These are phyloP conservation scores for Keithomyces neogunnii DNA, from an alignment of 2,329 filamentous ascomycete species.

Conservation along the genomic window DNA sequence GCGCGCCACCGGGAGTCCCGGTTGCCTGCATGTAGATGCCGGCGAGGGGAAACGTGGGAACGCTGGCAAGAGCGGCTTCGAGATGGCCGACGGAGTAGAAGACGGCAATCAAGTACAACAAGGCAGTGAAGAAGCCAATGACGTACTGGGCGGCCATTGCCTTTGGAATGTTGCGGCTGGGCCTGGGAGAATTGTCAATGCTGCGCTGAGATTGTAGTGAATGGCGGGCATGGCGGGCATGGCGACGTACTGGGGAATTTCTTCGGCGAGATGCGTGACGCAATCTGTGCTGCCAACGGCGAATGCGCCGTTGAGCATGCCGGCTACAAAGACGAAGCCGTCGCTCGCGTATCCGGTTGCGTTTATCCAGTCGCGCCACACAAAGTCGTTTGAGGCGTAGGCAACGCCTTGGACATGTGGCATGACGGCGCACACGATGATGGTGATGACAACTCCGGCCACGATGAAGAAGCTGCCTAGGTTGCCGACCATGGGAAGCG, in stretches of 20 bases:
- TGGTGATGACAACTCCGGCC: conserved; percentile 35
- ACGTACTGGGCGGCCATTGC: conserved; percentile 34
- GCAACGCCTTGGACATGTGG: not conserved
- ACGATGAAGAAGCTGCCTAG: conserved; percentile 36
- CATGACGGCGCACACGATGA: conserved; percentile 36
- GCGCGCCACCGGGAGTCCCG: conserved; percentile 28
- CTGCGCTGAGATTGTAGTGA: not conserved
- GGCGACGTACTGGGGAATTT: conserved; percentile 31
- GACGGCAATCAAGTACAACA: conserved; percentile 32
- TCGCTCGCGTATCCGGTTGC: not conserved
- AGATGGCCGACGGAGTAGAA: conserved; percentile 44
- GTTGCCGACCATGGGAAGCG: conserved; percentile 31
- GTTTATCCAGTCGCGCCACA: not conserved
- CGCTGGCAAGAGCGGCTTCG: conserved; percentile 32
- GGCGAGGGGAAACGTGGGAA: conserved; percentile 44
- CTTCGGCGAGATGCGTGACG: conserved; percentile 47
- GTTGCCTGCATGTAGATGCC: conserved; percentile 48
- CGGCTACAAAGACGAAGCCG: not conserved
- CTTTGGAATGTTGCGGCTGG: conserved; percentile 33
- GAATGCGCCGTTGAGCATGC: conserved; percentile 45
- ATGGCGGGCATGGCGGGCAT: not conserved
- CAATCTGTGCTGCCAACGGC: conserved; percentile 52
- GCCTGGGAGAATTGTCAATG: conserved; percentile 9
- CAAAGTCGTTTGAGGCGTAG: not conserved
- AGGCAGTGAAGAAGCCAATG: conserved; percentile 33